These are phyloP conservation scores for Botrytis porri DNA, from an alignment of 2,329 filamentous ascomycete species.

Conservation along the genomic window DNA sequence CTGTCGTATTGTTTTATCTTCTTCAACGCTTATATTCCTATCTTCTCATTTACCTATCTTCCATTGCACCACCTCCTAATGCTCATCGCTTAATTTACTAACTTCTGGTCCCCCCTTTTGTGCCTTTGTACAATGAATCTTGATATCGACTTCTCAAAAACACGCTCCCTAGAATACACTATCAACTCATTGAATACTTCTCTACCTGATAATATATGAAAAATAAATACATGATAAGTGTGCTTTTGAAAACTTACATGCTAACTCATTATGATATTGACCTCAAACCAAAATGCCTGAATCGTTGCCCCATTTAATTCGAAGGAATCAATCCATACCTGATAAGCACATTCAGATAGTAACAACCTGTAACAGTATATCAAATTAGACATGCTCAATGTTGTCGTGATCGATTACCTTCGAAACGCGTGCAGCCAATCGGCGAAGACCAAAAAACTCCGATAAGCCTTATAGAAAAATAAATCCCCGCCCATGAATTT, in stretches of 20 bases:
- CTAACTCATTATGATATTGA: not conserved
- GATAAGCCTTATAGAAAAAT: conserved; percentile 10
- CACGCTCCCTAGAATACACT: not conserved
- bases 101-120: not conserved
- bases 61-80: not conserved
- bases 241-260: not conserved
- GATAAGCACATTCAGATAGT: not conserved
- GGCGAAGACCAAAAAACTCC: conserved; percentile 11
- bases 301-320: not conserved
- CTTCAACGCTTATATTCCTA: not conserved
- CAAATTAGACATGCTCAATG: not conserved
- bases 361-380: not conserved
- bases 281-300: not conserved
- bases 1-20: not conserved
- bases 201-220: not conserved
- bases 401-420: not conserved
- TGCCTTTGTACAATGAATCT: not conserved
- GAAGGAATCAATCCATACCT: not conserved
- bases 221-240: not conserved
- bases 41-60: not conserved
- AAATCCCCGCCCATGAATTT: not conserved
- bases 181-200: not conserved
- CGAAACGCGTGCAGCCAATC: not conserved
- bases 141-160: not conserved
- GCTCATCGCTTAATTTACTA: not conserved